A percentile compares a stretch with the other conserved stretches of the same genome.
Evolutionary conservation across 345 rosid genomes (phyloP).

Genomic region (Carallia brachiata): DNA sequence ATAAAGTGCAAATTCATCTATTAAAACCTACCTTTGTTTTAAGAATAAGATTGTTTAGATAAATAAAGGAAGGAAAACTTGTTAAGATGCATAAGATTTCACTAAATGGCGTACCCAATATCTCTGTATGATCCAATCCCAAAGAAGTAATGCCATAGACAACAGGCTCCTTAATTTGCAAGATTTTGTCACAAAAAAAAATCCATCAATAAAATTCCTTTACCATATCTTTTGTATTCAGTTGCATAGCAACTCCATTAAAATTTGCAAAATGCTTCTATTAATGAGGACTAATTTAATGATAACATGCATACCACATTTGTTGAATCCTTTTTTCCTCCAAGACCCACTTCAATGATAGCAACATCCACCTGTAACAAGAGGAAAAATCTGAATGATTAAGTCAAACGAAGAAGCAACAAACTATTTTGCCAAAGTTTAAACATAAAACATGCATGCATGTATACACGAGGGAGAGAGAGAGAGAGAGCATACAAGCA

Average conservation of each 20-base stretch:
- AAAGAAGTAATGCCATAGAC: constrained; percentile 84
- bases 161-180: constrained; percentile 76
- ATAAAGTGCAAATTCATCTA: not conserved
- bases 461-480: no score
- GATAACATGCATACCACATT: constrained; percentile 62
- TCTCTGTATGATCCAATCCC: constrained; percentile 85
- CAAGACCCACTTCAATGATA: constrained; percentile 87
- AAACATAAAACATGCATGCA: no score
- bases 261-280: no score
- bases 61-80: constrained; percentile 3
- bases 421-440: not conserved
- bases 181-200: constrained; percentile 11
- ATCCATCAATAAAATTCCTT: constrained; percentile 11
- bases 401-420: not conserved
- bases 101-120: constrained; percentile 47
- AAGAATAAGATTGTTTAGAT: constrained; percentile 1
- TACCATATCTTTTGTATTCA: no score
- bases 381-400: not conserved
- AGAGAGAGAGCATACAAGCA: no score
- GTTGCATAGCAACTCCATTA: no score
- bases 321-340: constrained; percentile 71
- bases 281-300: not conserved
- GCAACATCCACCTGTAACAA: constrained; percentile 74
- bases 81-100: constrained; percentile 3
- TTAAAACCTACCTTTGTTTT: not conserved